Percentiles rank a stretch among this genome's conserved stretches.
These are phyloP conservation scores for Paramecium tetraurelia DNA, from an alignment of 73 alveolate species.

Conservation along the genomic window DNA sequence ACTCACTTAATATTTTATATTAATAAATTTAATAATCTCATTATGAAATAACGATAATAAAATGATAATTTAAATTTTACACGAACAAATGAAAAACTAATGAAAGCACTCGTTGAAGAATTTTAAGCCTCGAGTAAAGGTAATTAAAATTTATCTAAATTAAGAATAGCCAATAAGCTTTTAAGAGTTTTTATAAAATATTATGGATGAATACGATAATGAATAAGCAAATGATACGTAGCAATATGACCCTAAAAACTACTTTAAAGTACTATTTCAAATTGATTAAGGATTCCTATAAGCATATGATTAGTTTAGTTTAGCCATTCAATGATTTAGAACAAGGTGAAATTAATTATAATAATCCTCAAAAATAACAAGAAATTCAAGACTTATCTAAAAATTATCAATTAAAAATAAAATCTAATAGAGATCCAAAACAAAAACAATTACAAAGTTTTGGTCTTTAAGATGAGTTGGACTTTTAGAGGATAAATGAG, in stretches of 20 bases:
- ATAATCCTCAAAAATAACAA: neutral
- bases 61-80: neutral
- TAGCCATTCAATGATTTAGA: neutral
- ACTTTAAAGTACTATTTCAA: neutral
- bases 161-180: neutral
- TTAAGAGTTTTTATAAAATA: neutral
- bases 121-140: neutral
- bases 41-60: neutral
- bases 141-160: neutral
- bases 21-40: neutral
- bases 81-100: neutral
- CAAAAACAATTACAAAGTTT: neutral
- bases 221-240: neutral
- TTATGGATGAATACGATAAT: neutral
- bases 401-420: neutral
- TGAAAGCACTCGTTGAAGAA: neutral
- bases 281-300: neutral
- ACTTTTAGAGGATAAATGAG: neutral
- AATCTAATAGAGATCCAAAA: neutral
- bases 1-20: neutral
- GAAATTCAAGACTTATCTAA: neutral
- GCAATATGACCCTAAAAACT: neutral
- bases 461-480: neutral
- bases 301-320: neutral
- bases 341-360: neutral